Evolutionary conservation across 2,329 filamentous ascomycete genomes (phyloP), one percentile per base, ranked within the genome.

Genomic region (Emydomyces testavorans): DNA sequence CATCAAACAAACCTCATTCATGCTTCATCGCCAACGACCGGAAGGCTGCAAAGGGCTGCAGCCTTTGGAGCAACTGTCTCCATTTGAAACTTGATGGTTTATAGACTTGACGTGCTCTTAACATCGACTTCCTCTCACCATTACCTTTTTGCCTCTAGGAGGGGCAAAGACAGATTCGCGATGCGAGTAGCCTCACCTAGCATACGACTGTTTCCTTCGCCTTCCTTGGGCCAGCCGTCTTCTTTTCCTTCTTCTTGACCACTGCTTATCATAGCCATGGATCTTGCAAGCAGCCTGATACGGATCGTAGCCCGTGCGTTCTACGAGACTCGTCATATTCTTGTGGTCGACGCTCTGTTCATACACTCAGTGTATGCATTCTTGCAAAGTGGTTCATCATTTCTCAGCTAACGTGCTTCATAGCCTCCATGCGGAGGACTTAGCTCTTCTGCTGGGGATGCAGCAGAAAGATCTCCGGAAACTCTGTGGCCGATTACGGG

Each of bases 401-500:
- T 37, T 45, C 37, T 15, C 43, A 35, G 48, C 52, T 54, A 49
- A 55, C 41, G 11, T 48, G 13, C 26, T 23, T 43, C 31, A 48
- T 60, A 80, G 78, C 48, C 75, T 96, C 51, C 83, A 87, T 60
- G 85, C 94, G 61, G 82, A 88, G 60, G 92, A 98, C 60, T 74
- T 98, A 53, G 84, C 85, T 36, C 82, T 87, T 58, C 73, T 96
- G 20, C 82, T 95, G 67, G 82, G 82, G 53, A 88, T 93, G 69
- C 90, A 94, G 62, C 81, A 82, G 34, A 96, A 98, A 63, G 85
- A 93, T 59, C 76, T 96, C 36, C 87, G 92, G 62, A 93, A 90
- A 64, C 77, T 94, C 24, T 90, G 86, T 64, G 88, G 83, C 51
- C 83, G 80, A 58, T 75, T 98, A 45, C 80, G 80, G 57, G 88